phyloP scores from a whole-genome alignment of 306 rosid species.

The Mimosa pudica region DNA sequence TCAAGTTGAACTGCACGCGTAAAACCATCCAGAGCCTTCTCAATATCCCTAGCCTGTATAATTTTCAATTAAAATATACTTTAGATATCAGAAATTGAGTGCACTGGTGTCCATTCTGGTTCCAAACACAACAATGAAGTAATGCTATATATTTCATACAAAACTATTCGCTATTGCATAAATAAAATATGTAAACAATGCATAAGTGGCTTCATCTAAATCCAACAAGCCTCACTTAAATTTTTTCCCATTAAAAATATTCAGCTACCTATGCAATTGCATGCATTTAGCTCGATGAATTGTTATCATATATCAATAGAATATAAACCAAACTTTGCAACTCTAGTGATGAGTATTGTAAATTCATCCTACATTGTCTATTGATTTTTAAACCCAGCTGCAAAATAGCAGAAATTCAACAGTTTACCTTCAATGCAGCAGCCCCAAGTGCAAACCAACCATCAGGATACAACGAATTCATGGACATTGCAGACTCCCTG shows the following conservation, averaged over 20 bases:
- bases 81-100: slow-evolving; percentile 7
- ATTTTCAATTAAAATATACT: slow-evolving; percentile 34
- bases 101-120: slow-evolving; percentile 14
- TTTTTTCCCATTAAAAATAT: slow-evolving; percentile 4
- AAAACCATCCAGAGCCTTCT: slow-evolving; percentile 93
- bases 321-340: slow-evolving; percentile 1
- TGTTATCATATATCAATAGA: slow-evolving; percentile 3
- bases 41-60: slow-evolving; percentile 83
- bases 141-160: slow-evolving; percentile 23
- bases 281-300: neutral
- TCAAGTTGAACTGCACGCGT: slow-evolving; percentile 96
- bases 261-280: slow-evolving; percentile 12
- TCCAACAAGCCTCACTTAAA: slow-evolving; percentile 27
- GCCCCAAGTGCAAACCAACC: slow-evolving; percentile 99
- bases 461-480: slow-evolving; percentile 90
- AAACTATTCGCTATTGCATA: slow-evolving; percentile 11
- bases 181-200: slow-evolving; percentile 19
- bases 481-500: slow-evolving; percentile 98
- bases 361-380: slow-evolving; percentile 6
- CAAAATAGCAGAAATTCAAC: slow-evolving; percentile 27
- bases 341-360: slow-evolving; percentile 22
- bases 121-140: slow-evolving; percentile 26
- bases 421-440: slow-evolving; percentile 90
- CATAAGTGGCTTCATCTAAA: slow-evolving; percentile 19
- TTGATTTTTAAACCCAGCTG: slow-evolving; percentile 14